Evolutionary conservation across 257 asterid genomes (phyloP).

Genomic region (Ehretia macrophylla): DNA sequence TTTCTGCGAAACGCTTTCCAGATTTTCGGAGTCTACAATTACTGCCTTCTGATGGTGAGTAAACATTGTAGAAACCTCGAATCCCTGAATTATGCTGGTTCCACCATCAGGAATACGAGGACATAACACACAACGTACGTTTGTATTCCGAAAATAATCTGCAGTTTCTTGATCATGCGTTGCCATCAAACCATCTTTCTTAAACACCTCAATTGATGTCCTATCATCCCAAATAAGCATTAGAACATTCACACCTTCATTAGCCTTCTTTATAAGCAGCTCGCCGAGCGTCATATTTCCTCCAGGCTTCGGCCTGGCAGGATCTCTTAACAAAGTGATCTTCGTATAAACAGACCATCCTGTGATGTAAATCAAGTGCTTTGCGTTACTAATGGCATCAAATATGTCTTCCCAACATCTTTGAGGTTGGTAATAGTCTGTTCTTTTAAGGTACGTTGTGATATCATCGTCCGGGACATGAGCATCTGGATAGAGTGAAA

Average conservation of each 20-base stretch:
- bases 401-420: conserved; percentile 89
- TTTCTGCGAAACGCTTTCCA: conserved; percentile 16
- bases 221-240: conserved; percentile 87
- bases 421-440: conserved; percentile 34
- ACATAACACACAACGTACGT: conserved; percentile 64
- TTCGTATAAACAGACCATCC: conserved; percentile 81
- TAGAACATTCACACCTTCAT: conserved; percentile 71
- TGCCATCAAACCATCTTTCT: conserved; percentile 73
- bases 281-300: conserved; percentile 63
- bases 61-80: conserved; percentile 69
- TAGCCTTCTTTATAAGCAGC: conserved; percentile 60
- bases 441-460: conserved; percentile 23
- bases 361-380: conserved; percentile 63
- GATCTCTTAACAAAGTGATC: conserved; percentile 57
- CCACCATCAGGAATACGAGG: conserved; percentile 71
- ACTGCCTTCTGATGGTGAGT: conserved; percentile 89
- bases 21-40: conserved; percentile 48
- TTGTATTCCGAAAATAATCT: conserved; percentile 49
- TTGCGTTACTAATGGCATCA: conserved; percentile 54
- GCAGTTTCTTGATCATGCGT: conserved; percentile 81
- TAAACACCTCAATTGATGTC: conserved; percentile 46
- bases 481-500: conserved; percentile 69
- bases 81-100: conserved; percentile 48
- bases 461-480: conserved; percentile 49
- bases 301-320: conserved; percentile 42